Evolutionary conservation across 2,329 filamentous ascomycete species (phyloP), one percentile per base, ranked within the genome.

Genomic region (Malbranchea zuffiana): DNA sequence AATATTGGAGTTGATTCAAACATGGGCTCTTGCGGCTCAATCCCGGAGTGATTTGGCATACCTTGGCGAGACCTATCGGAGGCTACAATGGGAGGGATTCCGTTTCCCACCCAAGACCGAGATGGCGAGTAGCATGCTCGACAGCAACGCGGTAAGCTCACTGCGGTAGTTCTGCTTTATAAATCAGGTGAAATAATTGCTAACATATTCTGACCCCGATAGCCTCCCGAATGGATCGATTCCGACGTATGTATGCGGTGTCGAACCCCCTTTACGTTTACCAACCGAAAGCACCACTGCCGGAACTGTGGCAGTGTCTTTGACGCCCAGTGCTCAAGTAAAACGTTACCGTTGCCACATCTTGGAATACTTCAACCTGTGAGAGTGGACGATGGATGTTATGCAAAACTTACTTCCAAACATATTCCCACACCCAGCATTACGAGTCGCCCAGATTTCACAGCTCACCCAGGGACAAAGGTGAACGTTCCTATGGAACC

Each of bases 181-280:
- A 31, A 46, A 21, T 29, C 19, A 13, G 18, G 29, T 20, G 36
- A 45, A 7, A 6, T 18, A 13, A 24, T 17, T 25, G 16, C 28
- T 37, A 19, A 37, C 19, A 6, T 16, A 17, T 44, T 28, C 16
- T 24, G 16, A n/a, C 6, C 3, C 16, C 40, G 24, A 37, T 50
- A 93, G 80, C 90, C 90, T 6, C 90, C 90, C 0, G 90, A 98
- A 62, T 98, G 90, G 90, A 78, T 80, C 34, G 90, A 98, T 62
- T 95, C 88, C 7, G 90, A 98, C 52, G 88, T 98, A 20, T 98
- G 90, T 59, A 95, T 98, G 86, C 81, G 90, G 55, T 98, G 90
- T 59, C 78, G 90, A 49, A 95, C 88, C 8, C 65, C 85, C 12
- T 98, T 98, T 52, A 95, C 85, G 32, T 95, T 98, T 55, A 98